Evolutionary conservation across 164 flowering plant genomes (phyloP), one percentile per base, ranked within the genome.

Genomic region (Protea cynaroides): DNA sequence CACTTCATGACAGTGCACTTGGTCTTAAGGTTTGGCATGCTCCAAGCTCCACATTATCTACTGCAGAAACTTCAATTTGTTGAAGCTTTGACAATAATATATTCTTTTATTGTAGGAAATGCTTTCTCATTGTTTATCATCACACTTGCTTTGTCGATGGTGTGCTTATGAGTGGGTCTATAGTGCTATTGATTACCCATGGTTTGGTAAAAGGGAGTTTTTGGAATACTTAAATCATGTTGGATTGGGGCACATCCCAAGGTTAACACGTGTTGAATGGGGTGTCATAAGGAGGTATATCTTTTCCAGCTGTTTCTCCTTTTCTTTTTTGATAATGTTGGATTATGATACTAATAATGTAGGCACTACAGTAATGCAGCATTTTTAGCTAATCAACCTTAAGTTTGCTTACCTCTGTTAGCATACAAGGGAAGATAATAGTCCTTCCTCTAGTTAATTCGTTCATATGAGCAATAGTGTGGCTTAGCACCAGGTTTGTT

Each of bases 131-230:
- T 83, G 89, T 74, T 65, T 92, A n/a, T 85, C 85, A 43, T 88
- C 90, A 25, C 63, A 63, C 53, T 50, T 76, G 65, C 75, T 79
- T 7, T 85, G 93, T 34, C 83, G 89, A 71, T 92, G 97, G 96
- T 92, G 92, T 72, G 73, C 77, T 51, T 95, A 74, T 76, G 99
- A 95, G 71, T 95, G 97, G 96, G 87, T 92, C 69, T 95, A 95
- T 68, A 88, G 94, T 81, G 96, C 97, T 29, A 83, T 95, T 66
- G 97, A 95, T 72, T 85, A 86, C 66, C 97, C 97, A 23, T 92
- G 99, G 97, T 95, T 95, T 76, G 94, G 96, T 44, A 86, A 82
- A 71, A 82, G 78, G 72, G 99, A 95, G 75, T 95, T 95, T 82
- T 92, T 89, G 54, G 99, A 90, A 65, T 95, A 95, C 79, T 73